Evolutionary conservation across 2,329 filamentous ascomycete genomes (phyloP).

Genomic region (Fusarium penzigii): DNA sequence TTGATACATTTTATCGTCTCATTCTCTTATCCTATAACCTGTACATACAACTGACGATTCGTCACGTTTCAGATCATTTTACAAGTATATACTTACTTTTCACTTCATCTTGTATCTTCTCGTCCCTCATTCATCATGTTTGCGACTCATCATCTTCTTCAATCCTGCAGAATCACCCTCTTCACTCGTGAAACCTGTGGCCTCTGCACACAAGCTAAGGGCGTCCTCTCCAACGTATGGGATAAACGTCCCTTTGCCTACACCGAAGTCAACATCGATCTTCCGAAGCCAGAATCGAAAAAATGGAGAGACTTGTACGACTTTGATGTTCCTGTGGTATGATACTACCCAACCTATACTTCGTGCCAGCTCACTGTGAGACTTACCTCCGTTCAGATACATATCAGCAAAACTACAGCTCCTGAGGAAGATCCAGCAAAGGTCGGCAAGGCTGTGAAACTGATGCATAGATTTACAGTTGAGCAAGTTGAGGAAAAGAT

Average conservation of each 20-base stretch:
- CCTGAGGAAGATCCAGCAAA: slow-evolving; percentile 54
- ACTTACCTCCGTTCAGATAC: slow-evolving; percentile 47
- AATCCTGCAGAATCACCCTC: slow-evolving; percentile 67
- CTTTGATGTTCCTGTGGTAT: slow-evolving; percentile 79
- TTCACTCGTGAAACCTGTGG: slow-evolving; percentile 74
- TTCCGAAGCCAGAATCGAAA: slow-evolving; percentile 62
- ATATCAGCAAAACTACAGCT: slow-evolving; percentile 59
- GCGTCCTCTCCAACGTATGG: slow-evolving; percentile 68
- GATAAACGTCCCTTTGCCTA: slow-evolving; percentile 67
- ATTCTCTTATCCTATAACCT: not conserved
- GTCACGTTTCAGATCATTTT: not conserved
- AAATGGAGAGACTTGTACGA: slow-evolving; percentile 75
- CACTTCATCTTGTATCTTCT: not conserved
- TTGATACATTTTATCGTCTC: not conserved
- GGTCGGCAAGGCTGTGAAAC: slow-evolving; percentile 62
- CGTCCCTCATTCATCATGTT: slow-evolving; percentile 44
- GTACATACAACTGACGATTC: too few species aligned
- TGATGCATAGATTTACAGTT: slow-evolving; percentile 76
- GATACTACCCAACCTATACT: slow-evolving; percentile 14
- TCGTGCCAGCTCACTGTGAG: not conserved
- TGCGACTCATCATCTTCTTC: slow-evolving; percentile 50
- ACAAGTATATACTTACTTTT: not conserved
- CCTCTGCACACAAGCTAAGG: slow-evolving; percentile 68
- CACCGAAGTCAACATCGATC: slow-evolving; percentile 71
- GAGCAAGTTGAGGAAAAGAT: slow-evolving; percentile 69